phyloP scores from a whole-genome alignment of 768 basidiomycete genomes.

The Phylloporus sp. region DNA sequence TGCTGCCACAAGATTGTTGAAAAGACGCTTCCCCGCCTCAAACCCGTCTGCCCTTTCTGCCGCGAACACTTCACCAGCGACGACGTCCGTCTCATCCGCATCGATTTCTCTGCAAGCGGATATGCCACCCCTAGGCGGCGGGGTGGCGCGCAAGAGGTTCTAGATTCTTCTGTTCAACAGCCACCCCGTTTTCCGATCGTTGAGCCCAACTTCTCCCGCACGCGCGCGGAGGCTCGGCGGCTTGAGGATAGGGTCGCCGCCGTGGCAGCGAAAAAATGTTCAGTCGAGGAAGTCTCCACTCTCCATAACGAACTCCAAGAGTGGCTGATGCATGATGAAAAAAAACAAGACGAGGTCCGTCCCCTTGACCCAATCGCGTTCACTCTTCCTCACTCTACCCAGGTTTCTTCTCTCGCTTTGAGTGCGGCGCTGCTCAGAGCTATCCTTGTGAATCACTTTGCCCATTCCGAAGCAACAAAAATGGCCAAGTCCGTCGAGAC shows the following conservation, averaged over 20 bases:
- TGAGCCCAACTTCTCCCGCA: slow-evolving; percentile 39
- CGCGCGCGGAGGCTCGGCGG: slow-evolving; percentile 54
- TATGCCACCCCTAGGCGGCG: slow-evolving; percentile 64
- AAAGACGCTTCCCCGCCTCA: slow-evolving; percentile 66
- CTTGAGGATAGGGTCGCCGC: slow-evolving; percentile 76
- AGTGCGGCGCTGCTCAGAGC: slow-evolving; percentile 78
- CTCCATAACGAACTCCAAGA: slow-evolving; percentile 77
- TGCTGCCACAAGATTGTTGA: slow-evolving; percentile 81
- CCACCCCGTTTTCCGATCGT: slow-evolving; percentile 47
- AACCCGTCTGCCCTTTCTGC: slow-evolving; percentile 83
- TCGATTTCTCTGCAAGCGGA: slow-evolving; percentile 68
- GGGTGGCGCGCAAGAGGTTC: slow-evolving; percentile 46
- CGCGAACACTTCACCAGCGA: slow-evolving; percentile 69
- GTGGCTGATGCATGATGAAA: slow-evolving; percentile 63
- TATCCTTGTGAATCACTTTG: slow-evolving; percentile 77
- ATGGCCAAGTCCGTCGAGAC: slow-evolving; percentile 59
- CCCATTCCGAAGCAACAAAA: slow-evolving; percentile 75
- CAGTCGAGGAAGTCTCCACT: slow-evolving; percentile 76
- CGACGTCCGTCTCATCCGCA: slow-evolving; percentile 70
- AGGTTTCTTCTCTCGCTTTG: slow-evolving; percentile 68
- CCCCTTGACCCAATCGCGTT: slow-evolving; percentile 12
- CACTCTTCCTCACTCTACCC: slow-evolving; percentile 5
- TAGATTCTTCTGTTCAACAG: slow-evolving; percentile 38
- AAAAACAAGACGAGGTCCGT: slow-evolving; percentile 57
- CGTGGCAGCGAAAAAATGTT: slow-evolving; percentile 82